These are phyloP conservation scores for Elsinoe fawcettii DNA, from an alignment of 2,329 filamentous ascomycete species.

Conservation along the genomic window DNA sequence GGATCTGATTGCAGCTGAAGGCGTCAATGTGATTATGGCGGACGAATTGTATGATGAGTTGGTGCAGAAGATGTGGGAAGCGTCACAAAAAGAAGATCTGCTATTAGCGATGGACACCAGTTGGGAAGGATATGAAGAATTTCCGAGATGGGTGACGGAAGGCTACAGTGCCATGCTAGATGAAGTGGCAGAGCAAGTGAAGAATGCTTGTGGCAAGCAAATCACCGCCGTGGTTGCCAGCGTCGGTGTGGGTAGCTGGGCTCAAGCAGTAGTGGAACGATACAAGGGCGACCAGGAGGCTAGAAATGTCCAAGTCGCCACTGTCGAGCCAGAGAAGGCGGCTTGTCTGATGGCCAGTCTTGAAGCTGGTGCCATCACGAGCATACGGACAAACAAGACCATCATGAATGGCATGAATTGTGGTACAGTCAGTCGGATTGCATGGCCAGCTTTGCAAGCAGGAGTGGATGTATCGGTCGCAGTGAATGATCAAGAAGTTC, in stretches of 20 bases:
- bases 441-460: slow-evolving; percentile 53
- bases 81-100: slow-evolving; percentile 34
- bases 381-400: slow-evolving; percentile 51
- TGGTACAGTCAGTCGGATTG: slow-evolving; percentile 57
- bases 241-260: slow-evolving; percentile 65
- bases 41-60: slow-evolving; percentile 58
- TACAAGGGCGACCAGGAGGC: slow-evolving; percentile 44
- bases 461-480: slow-evolving; percentile 55
- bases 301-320: slow-evolving; percentile 40
- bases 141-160: slow-evolving; percentile 67
- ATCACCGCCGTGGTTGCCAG: slow-evolving; percentile 51
- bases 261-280: slow-evolving; percentile 59
- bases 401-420: slow-evolving; percentile 72
- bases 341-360: slow-evolving; percentile 52
- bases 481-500: slow-evolving; percentile 56
- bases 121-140: slow-evolving; percentile 57
- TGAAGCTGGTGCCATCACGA: slow-evolving; percentile 38
- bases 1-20: slow-evolving; percentile 52
- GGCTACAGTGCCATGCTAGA: slow-evolving; percentile 67
- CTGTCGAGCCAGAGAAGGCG: slow-evolving; percentile 63
- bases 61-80: slow-evolving; percentile 44
- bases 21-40: slow-evolving; percentile 49
- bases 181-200: slow-evolving; percentile 58
- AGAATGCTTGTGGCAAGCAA: slow-evolving; percentile 23
- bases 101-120: slow-evolving; percentile 63